Conservation (phyloP, 1,284 basidiomycete species). For the Heterobasidion annosum region DNA sequence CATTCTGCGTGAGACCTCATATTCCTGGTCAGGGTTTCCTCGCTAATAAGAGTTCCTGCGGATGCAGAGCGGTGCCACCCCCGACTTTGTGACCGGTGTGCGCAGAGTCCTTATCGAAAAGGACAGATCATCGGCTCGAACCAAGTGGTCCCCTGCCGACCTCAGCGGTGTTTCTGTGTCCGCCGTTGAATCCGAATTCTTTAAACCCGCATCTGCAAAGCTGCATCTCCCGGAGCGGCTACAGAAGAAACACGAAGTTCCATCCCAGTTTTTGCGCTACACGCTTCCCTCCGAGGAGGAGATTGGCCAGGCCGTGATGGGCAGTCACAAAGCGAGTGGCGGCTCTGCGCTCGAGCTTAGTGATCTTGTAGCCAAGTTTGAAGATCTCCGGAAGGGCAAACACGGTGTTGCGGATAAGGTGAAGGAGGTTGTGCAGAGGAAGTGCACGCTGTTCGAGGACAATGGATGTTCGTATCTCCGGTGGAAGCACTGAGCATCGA, state of each 20-base stretch:
- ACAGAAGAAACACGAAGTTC: constrained; percentile 13
- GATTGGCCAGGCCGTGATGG: constrained; percentile 53
- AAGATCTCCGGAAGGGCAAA: constrained; percentile 41
- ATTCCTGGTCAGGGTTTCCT: background rate
- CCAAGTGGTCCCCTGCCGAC: constrained; percentile 59
- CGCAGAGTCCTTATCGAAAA: constrained; percentile 69
- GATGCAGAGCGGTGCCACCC: constrained; percentile 57
- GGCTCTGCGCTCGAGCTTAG: constrained; percentile 47
- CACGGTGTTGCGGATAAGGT: constrained; percentile 69
- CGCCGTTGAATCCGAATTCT: constrained; percentile 51
- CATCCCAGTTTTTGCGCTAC: constrained; percentile 40
- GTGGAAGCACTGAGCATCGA: constrained; percentile 35
- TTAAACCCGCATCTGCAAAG: constrained; percentile 40
- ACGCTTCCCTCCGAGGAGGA: constrained; percentile 62
- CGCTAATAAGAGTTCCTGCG: background rate
- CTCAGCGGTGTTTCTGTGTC: constrained; percentile 46
- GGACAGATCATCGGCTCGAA: constrained; percentile 29
- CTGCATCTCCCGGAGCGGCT: constrained; percentile 35
- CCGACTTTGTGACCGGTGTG: constrained; percentile 81
- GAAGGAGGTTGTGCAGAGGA: constrained; percentile 58
- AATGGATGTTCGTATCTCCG: constrained; percentile 47
- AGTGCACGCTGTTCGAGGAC: constrained; percentile 40
- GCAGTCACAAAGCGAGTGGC: constrained; percentile 46
- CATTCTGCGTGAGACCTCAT: constrained; percentile 62
- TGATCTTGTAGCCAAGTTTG: constrained; percentile 53